Evolutionary conservation across 305 asterid species (phyloP), one percentile per base, ranked within the genome.

Genomic region (Salvia sclarea): DNA sequence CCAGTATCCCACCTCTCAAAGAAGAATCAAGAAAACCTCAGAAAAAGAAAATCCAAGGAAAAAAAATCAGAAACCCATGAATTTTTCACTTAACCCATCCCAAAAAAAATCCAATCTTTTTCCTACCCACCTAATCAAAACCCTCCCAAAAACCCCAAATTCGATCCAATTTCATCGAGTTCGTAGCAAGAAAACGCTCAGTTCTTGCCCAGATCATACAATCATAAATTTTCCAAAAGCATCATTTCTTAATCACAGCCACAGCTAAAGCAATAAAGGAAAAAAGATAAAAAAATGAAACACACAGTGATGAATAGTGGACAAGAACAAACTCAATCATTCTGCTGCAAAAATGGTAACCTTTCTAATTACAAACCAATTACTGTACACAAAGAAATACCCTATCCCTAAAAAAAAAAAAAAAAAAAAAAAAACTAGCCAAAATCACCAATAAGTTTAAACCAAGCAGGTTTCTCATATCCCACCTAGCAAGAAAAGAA

Each of bases 401-500:
- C 61, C 16, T 60, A 21, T 47, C 48, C 37, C 25, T 12, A 40
- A 5, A 64, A 12, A 6, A 50, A 62, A n/a, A n/a, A n/a, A n/a
- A n/a, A n/a, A n/a, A n/a, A n/a, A n/a, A n/a, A 25, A 17, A 33
- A 33, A 38, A 38, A 38, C 3, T 6, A 33, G 8, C 6, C 6
- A 0, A 9, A 37, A 3, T 18, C 37, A 74, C 60, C 56, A 61
- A 67, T 75, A 74, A 73, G 50, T 63, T 71, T 37, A 71, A 74
- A 43, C 75, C 28, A 52, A 64, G 75, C 44, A 49, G 62, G 55
- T 61, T 67, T 67, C 21, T 69, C 8, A 8, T 38, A 68, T 54
- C 44, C 65, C 54, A 55, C n/a, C n/a, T n/a, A n/a, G n/a, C n/a
- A n/a, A n/a, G n/a, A n/a, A n/a, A n/a, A n/a, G n/a, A n/a, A n/a